Conservation (phyloP, 1,139 yeast species). For the Protomyces inouyei region DNA sequence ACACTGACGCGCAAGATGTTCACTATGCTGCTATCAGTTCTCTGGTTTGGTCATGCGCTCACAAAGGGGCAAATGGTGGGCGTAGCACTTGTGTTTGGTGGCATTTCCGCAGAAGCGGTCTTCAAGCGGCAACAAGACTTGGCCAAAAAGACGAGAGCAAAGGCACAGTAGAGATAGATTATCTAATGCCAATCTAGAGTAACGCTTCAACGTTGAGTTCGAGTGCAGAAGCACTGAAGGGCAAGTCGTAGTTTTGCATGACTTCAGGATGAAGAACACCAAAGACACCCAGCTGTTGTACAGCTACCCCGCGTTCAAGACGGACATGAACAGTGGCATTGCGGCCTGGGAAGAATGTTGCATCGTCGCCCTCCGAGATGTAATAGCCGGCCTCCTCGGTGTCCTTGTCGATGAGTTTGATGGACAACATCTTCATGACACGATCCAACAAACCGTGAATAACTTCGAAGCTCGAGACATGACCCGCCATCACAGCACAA, state of each 20-base stretch:
- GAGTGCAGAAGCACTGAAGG: slow-evolving; percentile 85
- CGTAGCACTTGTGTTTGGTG: slow-evolving; percentile 71
- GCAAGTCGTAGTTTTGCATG: slow-evolving; percentile 76
- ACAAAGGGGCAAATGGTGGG: slow-evolving; percentile 69
- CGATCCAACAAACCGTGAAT: slow-evolving; percentile 94
- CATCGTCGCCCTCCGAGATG: slow-evolving; percentile 52
- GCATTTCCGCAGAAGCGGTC: slow-evolving; percentile 66
- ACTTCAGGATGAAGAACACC: slow-evolving; percentile 98
- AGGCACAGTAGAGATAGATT: background rate
- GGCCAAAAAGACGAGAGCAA: background rate
- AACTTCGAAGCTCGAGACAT: slow-evolving; percentile 87
- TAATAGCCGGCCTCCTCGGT: slow-evolving; percentile 58
- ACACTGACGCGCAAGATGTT: slow-evolving; percentile 95
- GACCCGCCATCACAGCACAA: slow-evolving; percentile 92
- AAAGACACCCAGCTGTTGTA: slow-evolving; percentile 60
- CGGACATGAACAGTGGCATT: slow-evolving; percentile 84
- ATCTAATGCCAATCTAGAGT: slow-evolving; percentile 43
- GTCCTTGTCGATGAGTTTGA: slow-evolving; percentile 51
- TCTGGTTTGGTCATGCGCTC: slow-evolving; percentile 74
- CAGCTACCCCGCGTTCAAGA: slow-evolving; percentile 45
- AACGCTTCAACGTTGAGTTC: slow-evolving; percentile 87
- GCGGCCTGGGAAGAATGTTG: slow-evolving; percentile 93
- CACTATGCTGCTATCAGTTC: slow-evolving; percentile 84
- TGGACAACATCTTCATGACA: slow-evolving; percentile 80
- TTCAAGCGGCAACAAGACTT: slow-evolving; percentile 39